Evolutionary conservation across 306 rosid genomes (phyloP), one percentile per base, ranked within the genome.

Genomic region (Crotalaria pallida): DNA sequence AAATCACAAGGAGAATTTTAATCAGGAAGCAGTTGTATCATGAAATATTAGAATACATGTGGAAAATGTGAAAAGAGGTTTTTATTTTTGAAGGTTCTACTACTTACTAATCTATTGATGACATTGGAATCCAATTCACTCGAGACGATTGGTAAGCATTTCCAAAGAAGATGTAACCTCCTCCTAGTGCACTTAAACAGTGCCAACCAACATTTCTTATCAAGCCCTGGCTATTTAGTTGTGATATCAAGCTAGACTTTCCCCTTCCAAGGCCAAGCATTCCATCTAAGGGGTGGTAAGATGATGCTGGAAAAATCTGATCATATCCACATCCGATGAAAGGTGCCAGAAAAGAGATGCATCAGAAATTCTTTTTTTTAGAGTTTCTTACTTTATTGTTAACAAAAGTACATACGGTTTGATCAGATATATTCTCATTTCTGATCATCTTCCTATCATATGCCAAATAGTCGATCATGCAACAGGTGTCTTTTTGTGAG

Each of bases 201-300:
- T 93, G 97, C 18, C 98, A 96, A 26, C 90, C 41, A 15, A 90
- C 87, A 55, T 93, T 88, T 67, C 77, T 56, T 16, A 84, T 82
- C 48, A 85, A 69, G 21, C 96, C 96, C 74, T 87, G 96, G 69
- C 77, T 77, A 34, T 76, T 68, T 67, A 93, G 86, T 74, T 93
- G 98, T 27, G 98, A 93, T 43, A 88, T 58, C 24, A 90, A 77
- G 79, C 96, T 90, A 59, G 96, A 51, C 36, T 89, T 83, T 53
- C 98, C 98, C 67, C 84, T 84, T 19, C 98, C 98, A 17, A 93
- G 87, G 51, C 98, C 98, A 7, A 93, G 92, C 38, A 93, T 69
- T 76, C 98, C 98, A 56, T 93, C 98, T 49, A 83, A 72, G 5
- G 96, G 92, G 58, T 85, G 96, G 67, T 64, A 58, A 76, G 88